Conservation (phyloP, 2,329 filamentous ascomycete genomes). For the Xylaria sp. region DNA sequence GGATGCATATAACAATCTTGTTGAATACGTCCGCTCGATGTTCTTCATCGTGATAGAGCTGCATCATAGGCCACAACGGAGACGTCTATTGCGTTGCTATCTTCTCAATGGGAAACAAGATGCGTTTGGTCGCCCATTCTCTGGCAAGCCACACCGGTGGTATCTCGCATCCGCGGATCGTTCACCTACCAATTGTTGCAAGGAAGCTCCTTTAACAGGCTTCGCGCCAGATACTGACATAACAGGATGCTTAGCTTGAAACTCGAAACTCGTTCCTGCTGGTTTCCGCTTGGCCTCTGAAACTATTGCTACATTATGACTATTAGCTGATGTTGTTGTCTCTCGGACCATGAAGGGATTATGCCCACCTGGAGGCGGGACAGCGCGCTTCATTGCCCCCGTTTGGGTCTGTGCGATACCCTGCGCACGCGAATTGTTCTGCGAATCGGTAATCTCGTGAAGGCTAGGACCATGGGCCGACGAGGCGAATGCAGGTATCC, state of each 20-base stretch:
- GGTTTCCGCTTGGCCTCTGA: constrained; percentile 71
- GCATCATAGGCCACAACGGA: too few species aligned
- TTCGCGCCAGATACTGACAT: constrained; percentile 56
- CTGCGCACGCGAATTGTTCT: constrained; percentile 66
- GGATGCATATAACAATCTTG: not conserved
- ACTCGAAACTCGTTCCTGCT: constrained; percentile 63
- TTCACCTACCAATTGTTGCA: constrained; percentile 48
- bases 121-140: too few species aligned
- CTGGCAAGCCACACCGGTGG: not conserved
- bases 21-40: too few species aligned
- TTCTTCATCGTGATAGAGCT: too few species aligned
- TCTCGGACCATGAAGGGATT: constrained; percentile 28
- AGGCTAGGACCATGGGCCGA: constrained; percentile 54
- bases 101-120: too few species aligned
- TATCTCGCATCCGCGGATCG: too few species aligned
- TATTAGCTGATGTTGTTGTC: constrained; percentile 40
- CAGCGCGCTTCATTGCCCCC: constrained; percentile 62
- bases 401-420: constrained; percentile 47
- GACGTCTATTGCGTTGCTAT: too few species aligned
- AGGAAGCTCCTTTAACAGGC: constrained; percentile 58
- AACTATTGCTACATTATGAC: constrained; percentile 57
- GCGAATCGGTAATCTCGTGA: constrained; percentile 69
- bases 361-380: constrained; percentile 57
- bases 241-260: constrained; percentile 54
- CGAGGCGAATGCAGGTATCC: constrained; percentile 42